Base-by-base conservation (phyloP, 768 basidiomycete species). In the Rhodocollybia butyracea region DNA sequence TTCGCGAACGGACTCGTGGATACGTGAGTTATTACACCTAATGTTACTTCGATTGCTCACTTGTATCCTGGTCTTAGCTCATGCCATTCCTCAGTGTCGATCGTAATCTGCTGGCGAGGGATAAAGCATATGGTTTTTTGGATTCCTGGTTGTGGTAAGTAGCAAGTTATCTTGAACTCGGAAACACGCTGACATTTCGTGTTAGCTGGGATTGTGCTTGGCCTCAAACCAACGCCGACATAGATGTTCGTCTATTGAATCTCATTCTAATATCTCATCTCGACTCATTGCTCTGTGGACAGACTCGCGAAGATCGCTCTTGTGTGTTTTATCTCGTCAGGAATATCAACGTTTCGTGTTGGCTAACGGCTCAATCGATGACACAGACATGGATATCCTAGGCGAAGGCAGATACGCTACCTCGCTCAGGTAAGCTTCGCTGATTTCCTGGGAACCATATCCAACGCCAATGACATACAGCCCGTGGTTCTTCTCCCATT, bases 181-280 rank as follows among this genome's bases (percentile, higher is more conserved):
- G 24, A 46, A n/a, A 26, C 24, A 3, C 10, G 39, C 36, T 36
- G 15, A 48, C 7, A 15, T 15, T 29, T 29, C 15, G 12, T 29
- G 15, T 54, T 52, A 75, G 76, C 70, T 84, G 83, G 82, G 82
- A 83, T 64, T 78, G 80, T 64, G 83, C 80, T 3, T 86, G 83
- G 83, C 83, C 84, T 1, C 72, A 78, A 58, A 73, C 77, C 1
- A 66, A 78, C 55, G 59, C 62, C 11, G 70, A 71, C 10, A 77
- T 78, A 60, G 75, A 66, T 11, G 47, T 50, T n/a, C 13, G 30
- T 21, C 13, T 13, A 46, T 46, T 26, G 72, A 63, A 13, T 19
- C 24, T 31, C 34, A 36, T 29, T 46, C 40, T 50, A 4, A 36
- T 34, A 10, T 5, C 12, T 3, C 5, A 1, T 53, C n/a, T 31